Conservation (phyloP, 2,329 filamentous ascomycete species). For the Reticulascus tulasneorum region DNA sequence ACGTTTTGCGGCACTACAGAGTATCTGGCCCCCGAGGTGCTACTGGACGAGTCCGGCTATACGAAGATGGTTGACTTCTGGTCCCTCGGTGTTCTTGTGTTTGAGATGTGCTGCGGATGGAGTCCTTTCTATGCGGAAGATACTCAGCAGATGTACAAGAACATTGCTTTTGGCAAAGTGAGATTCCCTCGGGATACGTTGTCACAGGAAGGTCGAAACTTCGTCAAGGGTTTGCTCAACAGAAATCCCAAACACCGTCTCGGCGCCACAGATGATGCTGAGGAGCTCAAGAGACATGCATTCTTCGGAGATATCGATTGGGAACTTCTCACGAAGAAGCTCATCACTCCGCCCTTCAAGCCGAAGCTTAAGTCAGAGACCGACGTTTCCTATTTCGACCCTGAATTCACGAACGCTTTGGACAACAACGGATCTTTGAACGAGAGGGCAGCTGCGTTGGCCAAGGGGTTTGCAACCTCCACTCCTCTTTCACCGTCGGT, state of each 20-base stretch:
- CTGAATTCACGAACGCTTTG: conserved; percentile 93
- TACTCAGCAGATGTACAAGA: conserved; percentile 99
- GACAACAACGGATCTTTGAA: conserved; percentile 86
- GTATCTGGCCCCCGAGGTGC: conserved; percentile 91
- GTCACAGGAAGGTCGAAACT: conserved; percentile 91
- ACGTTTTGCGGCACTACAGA: conserved; percentile 98
- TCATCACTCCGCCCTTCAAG: conserved; percentile 95
- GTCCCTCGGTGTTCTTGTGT: conserved; percentile 95
- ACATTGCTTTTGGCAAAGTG: conserved; percentile 98
- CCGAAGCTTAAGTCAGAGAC: conserved; percentile 94
- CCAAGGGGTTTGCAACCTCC: conserved; percentile 79
- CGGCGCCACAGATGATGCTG: conserved; percentile 84
- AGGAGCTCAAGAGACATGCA: conserved; percentile 87
- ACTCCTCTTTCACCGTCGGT: conserved; percentile 92
- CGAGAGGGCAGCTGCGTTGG: conserved; percentile 80
- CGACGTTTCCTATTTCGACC: conserved; percentile 97
- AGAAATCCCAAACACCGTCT: conserved; percentile 94
- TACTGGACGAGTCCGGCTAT: conserved; percentile 94
- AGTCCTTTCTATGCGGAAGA: conserved; percentile 98
- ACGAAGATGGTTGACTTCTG: conserved; percentile 99
- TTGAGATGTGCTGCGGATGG: conserved; percentile 99
- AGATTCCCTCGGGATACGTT: conserved; percentile 92
- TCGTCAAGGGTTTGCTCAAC: conserved; percentile 96
- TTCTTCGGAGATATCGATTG: conserved; percentile 97
- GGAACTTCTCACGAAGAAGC: conserved; percentile 81